Conservation (phyloP, 2,329 filamentous ascomycete species). For the Stemphylium lycopersici region DNA sequence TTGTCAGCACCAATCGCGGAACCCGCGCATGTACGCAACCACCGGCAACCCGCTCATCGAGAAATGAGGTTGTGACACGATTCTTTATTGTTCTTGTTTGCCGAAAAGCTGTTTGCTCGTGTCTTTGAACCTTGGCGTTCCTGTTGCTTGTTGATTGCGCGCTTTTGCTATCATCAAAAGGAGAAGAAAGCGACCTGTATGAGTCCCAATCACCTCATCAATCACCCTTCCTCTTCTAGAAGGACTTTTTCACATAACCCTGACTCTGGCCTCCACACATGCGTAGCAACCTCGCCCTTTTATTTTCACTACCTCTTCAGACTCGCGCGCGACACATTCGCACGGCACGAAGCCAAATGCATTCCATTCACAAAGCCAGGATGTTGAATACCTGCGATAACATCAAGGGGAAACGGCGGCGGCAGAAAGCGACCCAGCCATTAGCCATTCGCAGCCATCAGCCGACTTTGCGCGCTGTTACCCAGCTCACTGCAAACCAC, state of each 20-base stretch:
- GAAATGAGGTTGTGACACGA: too few species aligned
- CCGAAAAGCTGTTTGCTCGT: neutral
- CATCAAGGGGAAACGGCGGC: too few species aligned
- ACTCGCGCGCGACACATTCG: neutral
- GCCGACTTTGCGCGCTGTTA: conserved; percentile 20
- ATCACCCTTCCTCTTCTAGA: neutral
- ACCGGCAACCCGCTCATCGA: neutral
- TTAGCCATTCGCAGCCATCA: neutral
- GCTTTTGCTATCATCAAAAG: neutral
- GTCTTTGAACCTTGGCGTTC: neutral
- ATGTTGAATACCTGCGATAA: neutral
- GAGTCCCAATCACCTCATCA: neutral
- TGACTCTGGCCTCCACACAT: too few species aligned
- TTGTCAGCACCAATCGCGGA: neutral
- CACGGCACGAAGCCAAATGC: too few species aligned
- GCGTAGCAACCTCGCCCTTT: too few species aligned
- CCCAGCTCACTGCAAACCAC: conserved; percentile 16
- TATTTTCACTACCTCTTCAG: too few species aligned
- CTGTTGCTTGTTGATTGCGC: neutral
- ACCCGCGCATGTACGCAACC: neutral
- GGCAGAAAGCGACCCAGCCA: neutral
- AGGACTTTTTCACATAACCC: too few species aligned
- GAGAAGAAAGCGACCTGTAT: neutral
- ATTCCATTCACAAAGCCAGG: neutral
- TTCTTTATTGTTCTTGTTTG: too few species aligned